Evolutionary conservation across 23 red algal species (phyloP).

Genomic region (Rhodosorus marinus): DNA sequence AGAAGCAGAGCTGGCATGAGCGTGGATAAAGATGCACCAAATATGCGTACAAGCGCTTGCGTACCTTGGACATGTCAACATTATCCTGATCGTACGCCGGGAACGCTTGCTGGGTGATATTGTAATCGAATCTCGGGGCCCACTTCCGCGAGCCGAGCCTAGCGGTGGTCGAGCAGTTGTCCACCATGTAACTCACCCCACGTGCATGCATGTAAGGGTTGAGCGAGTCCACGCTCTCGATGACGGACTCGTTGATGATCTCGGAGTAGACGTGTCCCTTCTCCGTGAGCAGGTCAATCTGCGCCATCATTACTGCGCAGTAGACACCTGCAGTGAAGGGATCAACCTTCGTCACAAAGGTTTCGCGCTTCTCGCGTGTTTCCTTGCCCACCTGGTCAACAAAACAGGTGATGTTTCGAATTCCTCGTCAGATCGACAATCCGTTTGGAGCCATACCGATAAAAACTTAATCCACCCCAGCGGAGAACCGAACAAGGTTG

Average conservation of each 20-base stretch:
- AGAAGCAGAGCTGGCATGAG: too few species aligned
- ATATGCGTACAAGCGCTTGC: too few species aligned
- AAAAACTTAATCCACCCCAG: too few species aligned
- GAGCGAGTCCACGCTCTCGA: conserved; percentile 86
- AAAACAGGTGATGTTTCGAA: too few species aligned
- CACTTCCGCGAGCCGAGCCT: conserved; percentile 73
- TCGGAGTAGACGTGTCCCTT: conserved; percentile 80
- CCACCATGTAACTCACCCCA: conserved; percentile 96
- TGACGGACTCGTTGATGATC: conserved; percentile 98
- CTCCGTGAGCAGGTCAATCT: conserved; percentile 95
- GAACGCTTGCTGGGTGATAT: conserved; percentile 73
- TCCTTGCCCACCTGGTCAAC: conserved; percentile 81
- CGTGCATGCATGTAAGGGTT: conserved; percentile 97
- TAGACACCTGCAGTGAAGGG: conserved; percentile 93
- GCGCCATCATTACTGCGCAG: conserved; percentile 95
- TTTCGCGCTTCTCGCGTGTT: conserved; percentile 36
- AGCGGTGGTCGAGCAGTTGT: conserved; percentile 91
- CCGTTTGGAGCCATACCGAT: too few species aligned
- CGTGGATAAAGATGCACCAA: too few species aligned
- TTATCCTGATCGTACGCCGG: conserved; percentile 52
- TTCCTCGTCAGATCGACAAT: too few species aligned
- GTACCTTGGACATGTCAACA: too few species aligned
- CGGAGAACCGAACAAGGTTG: too few species aligned
- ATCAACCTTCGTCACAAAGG: conserved; percentile 25
- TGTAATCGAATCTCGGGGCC: conserved; percentile 96